phyloP scores from a whole-genome alignment of 1,284 basidiomycete genomes.

The Ganoderma lingzhi region DNA sequence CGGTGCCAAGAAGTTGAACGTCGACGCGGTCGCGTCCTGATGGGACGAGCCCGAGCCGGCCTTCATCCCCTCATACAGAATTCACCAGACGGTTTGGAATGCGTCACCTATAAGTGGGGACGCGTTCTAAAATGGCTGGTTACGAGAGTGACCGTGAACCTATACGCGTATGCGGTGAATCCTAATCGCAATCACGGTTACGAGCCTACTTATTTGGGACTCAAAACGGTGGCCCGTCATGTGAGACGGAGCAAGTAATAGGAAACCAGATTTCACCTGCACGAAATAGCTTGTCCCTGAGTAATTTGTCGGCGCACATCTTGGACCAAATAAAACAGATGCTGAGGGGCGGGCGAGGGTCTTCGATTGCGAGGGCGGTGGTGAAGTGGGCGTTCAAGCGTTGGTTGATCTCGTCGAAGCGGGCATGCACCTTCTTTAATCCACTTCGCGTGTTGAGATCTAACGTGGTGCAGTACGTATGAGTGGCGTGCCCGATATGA shows the following conservation, averaged over 20 bases:
- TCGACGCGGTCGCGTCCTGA: too few relatives aligned
- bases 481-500: not conserved
- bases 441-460: constrained; percentile 1
- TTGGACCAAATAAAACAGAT: constrained; percentile 1
- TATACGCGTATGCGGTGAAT: too few relatives aligned
- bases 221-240: too few relatives aligned
- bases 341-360: not conserved
- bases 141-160: too few relatives aligned
- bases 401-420: constrained; percentile 2
- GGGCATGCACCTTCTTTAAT: not conserved
- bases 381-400: not conserved
- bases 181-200: too few relatives aligned
- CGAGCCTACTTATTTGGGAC: too few relatives aligned
- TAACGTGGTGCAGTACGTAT: not conserved
- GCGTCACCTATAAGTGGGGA: too few relatives aligned
- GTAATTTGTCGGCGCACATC: not conserved
- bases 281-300: constrained; percentile 2
- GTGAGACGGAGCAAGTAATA: not conserved
- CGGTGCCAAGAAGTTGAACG: too few relatives aligned
- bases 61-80: too few relatives aligned
- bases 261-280: not conserved
- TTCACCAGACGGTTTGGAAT: too few relatives aligned
- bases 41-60: too few relatives aligned
- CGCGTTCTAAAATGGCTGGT: too few relatives aligned
- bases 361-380: not conserved